phyloP scores from a whole-genome alignment of 176 grass and related monocot genomes.

The Eragrostis nindensis region DNA sequence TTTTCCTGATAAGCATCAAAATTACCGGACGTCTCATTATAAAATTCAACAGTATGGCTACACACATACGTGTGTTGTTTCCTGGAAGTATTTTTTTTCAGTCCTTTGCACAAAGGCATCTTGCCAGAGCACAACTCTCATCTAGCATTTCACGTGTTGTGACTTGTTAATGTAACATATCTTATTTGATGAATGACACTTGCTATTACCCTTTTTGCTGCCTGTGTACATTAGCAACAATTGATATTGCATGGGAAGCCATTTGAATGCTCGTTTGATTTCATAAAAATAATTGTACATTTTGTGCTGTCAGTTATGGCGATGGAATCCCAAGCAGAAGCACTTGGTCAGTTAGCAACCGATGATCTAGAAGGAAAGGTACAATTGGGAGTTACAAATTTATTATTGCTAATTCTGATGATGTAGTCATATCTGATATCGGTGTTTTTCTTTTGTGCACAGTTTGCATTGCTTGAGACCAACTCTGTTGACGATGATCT shows the following conservation, averaged over 20 bases:
- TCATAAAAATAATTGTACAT: conserved; percentile 20
- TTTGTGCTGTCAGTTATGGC: conserved; percentile 72
- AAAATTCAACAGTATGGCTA: not conserved
- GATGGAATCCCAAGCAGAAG: conserved; percentile 98
- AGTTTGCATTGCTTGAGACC: conserved; percentile 92
- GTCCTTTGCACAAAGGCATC: not conserved
- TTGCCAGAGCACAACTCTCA: not conserved
- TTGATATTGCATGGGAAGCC: conserved; percentile 6
- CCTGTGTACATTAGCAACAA: not conserved
- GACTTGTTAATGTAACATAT: conserved; percentile 8
- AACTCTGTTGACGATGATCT: conserved; percentile 90
- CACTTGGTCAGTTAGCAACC: conserved; percentile 78
- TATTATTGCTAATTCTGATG: conserved; percentile 8
- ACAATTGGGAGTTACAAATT: not conserved
- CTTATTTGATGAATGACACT: conserved; percentile 33
- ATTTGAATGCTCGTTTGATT: not conserved
- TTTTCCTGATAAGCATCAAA: not conserved
- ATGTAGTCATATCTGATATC: conserved; percentile 20
- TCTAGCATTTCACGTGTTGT: not conserved
- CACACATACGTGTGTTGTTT: not conserved
- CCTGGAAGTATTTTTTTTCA: not conserved
- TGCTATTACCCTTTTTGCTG: conserved; percentile 11
- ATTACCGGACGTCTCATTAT: not conserved
- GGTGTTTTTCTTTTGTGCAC: conserved; percentile 28
- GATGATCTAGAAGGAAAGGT: conserved; percentile 99